These are phyloP conservation scores for Stygiomarasmius scandens DNA, from an alignment of 1,284 basidiomycete species.

Conservation along the genomic window DNA sequence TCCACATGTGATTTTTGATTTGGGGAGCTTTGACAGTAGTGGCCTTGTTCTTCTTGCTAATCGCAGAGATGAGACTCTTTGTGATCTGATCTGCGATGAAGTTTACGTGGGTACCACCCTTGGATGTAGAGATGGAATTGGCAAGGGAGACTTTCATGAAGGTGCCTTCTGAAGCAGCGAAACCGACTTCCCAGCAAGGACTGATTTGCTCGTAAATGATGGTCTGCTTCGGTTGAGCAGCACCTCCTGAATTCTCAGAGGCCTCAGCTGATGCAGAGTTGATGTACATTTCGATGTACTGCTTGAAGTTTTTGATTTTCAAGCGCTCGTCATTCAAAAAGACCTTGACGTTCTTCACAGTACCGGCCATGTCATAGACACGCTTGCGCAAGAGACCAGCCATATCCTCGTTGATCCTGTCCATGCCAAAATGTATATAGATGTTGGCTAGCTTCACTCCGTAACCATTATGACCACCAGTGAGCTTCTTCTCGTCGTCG, in stretches of 20 bases:
- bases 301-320: constrained; percentile 96
- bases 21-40: constrained; percentile 91
- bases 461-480: constrained; percentile 98
- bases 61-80: constrained; percentile 78
- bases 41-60: constrained; percentile 96
- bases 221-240: constrained; percentile 73
- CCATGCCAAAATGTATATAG: constrained; percentile 94
- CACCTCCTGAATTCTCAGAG: constrained; percentile 71
- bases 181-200: constrained; percentile 94
- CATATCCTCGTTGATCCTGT: constrained; percentile 89
- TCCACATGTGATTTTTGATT: constrained; percentile 98
- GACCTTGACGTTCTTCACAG: constrained; percentile 92
- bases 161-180: constrained; percentile 89
- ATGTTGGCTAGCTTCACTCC: constrained; percentile 99
- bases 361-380: constrained; percentile 97
- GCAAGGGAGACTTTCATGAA: constrained; percentile 97
- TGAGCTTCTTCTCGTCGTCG: constrained; percentile 98
- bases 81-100: constrained; percentile 89
- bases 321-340: constrained; percentile 91
- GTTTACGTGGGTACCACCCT: constrained; percentile 95
- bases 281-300: constrained; percentile 96
- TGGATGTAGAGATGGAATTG: constrained; percentile 96
- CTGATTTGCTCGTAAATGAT: constrained; percentile 85
- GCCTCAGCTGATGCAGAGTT: constrained; percentile 71
- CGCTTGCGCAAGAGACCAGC: constrained; percentile 90